These are phyloP conservation scores for Mucuna pruriens DNA, from an alignment of 306 rosid genomes.

Conservation along the genomic window DNA sequence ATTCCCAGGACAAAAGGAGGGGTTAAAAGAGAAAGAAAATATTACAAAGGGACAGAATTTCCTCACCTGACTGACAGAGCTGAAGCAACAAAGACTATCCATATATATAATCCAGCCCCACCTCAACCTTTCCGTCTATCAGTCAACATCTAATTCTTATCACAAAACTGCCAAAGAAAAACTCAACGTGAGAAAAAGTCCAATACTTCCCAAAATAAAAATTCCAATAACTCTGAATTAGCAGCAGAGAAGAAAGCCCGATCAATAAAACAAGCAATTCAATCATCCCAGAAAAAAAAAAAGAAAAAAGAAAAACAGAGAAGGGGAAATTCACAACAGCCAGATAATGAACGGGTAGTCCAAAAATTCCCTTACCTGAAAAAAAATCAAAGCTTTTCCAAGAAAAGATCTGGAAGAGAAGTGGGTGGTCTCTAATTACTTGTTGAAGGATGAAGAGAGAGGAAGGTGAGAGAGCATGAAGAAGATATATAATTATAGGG, in stretches of 20 bases:
- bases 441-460: constrained; percentile 5
- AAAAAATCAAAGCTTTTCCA: constrained; percentile 44
- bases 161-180: constrained; percentile 18
- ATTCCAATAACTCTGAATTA: constrained; percentile 35
- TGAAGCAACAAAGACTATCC: constrained; percentile 86
- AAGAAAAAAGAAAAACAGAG: no score
- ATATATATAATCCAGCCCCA: constrained; percentile 62
- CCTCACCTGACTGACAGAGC: constrained; percentile 70
- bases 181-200: constrained; percentile 30
- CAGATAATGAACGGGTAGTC: constrained; percentile 29
- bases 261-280: constrained; percentile 44
- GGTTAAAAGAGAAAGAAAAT: not conserved
- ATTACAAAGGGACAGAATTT: constrained; percentile 24
- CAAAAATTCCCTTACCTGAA: constrained; percentile 54
- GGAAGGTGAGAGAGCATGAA: constrained; percentile 11
- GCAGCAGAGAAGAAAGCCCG: constrained; percentile 8
- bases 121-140: constrained; percentile 53
- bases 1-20: not conserved
- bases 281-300: constrained; percentile 15
- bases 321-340: constrained; percentile 18
- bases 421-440: constrained; percentile 32
- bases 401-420: constrained; percentile 45
- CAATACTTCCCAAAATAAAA: not conserved
- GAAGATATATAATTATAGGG: not conserved
- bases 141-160: constrained; percentile 64